These are phyloP conservation scores for Exserohilum turcica DNA, from an alignment of 2,329 filamentous ascomycete species.

Conservation along the genomic window DNA sequence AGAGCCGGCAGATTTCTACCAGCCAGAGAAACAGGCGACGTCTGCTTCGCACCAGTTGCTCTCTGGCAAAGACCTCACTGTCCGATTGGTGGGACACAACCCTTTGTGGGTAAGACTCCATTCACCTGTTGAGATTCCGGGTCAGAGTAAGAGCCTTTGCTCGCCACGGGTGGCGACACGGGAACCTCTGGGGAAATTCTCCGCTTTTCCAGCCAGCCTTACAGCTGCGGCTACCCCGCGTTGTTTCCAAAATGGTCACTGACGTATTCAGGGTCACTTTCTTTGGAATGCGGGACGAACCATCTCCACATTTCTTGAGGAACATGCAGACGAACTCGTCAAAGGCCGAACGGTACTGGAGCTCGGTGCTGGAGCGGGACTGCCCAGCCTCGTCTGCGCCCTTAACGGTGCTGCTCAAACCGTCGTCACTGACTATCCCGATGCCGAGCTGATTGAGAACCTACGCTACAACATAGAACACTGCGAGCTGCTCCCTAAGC, in stretches of 20 bases:
- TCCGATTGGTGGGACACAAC: constrained; percentile 84
- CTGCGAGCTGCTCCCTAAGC: constrained; percentile 51
- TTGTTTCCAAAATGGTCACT: constrained; percentile 13
- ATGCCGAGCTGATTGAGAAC: constrained; percentile 79
- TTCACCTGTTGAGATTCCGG: constrained; percentile 2
- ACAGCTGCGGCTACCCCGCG: background rate
- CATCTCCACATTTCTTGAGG: constrained; percentile 78
- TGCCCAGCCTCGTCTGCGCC: constrained; percentile 79
- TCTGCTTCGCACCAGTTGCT: constrained; percentile 72
- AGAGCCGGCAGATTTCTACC: constrained; percentile 81
- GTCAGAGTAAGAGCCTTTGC: constrained; percentile 5
- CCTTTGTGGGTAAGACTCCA: constrained; percentile 72
- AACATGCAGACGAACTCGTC: constrained; percentile 65
- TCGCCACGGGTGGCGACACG: background rate
- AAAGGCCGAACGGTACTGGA: constrained; percentile 75
- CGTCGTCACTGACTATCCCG: constrained; percentile 88
- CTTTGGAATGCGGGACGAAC: constrained; percentile 90
- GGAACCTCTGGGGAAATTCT: background rate
- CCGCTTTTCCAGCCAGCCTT: no score
- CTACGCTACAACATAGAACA: constrained; percentile 75
- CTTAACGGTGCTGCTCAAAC: constrained; percentile 68
- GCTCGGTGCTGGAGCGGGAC: constrained; percentile 84
- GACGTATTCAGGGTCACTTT: constrained; percentile 66
- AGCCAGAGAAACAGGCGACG: constrained; percentile 76
- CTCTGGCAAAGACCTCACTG: constrained; percentile 66